These are phyloP conservation scores for Yamadazyma siamensis DNA, from an alignment of 1,139 yeast species.

Conservation along the genomic window DNA sequence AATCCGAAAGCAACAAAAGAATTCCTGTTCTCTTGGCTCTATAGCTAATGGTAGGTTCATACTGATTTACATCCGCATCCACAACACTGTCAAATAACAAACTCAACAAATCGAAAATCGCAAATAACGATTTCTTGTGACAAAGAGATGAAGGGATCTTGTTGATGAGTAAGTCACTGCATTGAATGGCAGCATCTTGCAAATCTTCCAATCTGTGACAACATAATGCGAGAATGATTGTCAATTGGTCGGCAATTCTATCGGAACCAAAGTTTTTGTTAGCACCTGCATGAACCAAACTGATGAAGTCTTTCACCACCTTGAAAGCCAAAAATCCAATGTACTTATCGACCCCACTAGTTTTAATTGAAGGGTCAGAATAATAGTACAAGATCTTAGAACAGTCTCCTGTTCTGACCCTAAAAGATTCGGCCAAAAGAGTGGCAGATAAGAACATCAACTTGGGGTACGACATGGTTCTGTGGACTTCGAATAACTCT, in stretches of 20 bases:
- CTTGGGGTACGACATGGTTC: conserved; percentile 70
- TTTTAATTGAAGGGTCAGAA: conserved; percentile 78
- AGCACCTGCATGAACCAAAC: conserved; percentile 43
- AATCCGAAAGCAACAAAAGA: conserved; percentile 68
- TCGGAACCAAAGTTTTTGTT: conserved; percentile 52
- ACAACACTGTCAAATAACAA: conserved; percentile 74
- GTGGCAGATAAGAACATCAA: conserved; percentile 88
- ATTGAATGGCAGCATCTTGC: conserved; percentile 77
- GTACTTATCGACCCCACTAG: conserved; percentile 69
- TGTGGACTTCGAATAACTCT: conserved; percentile 46
- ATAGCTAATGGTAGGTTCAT: conserved; percentile 76
- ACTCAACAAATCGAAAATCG: conserved; percentile 76
- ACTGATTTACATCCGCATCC: conserved; percentile 81
- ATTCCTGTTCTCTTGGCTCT: conserved; percentile 57
- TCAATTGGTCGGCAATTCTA: conserved; percentile 67
- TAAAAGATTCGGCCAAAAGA: conserved; percentile 68
- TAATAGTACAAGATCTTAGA: conserved; percentile 71
- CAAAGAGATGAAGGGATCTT: conserved; percentile 81
- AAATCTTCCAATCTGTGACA: conserved; percentile 76
- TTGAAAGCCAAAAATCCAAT: conserved; percentile 64
- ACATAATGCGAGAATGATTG: conserved; percentile 63
- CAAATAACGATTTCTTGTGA: conserved; percentile 67
- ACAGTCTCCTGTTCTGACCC: conserved; percentile 81
- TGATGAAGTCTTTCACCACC: conserved; percentile 56
- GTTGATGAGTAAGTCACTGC: conserved; percentile 67